phyloP scores from a whole-genome alignment of 805 yeast genomes.

The Ogataea haglerorum region DNA sequence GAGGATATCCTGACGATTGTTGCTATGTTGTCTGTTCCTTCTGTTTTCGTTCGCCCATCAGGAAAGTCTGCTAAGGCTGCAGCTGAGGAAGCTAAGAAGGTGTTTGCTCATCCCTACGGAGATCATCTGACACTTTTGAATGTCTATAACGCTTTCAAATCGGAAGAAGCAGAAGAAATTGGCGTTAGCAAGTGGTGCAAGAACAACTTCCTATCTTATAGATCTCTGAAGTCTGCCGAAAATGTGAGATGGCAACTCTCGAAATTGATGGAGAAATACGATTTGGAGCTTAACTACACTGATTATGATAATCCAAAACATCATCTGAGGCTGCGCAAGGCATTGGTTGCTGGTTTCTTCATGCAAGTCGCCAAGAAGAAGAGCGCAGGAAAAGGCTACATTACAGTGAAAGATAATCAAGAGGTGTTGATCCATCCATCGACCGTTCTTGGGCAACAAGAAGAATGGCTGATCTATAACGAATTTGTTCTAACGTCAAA shows the following conservation, averaged over 20 bases:
- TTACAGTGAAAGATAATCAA: slow-evolving; percentile 93
- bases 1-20: slow-evolving; percentile 86
- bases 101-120: slow-evolving; percentile 91
- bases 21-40: slow-evolving; percentile 88
- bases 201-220: slow-evolving; percentile 77
- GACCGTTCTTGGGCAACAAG: slow-evolving; percentile 81
- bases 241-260: slow-evolving; percentile 81
- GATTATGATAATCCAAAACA: slow-evolving; percentile 62
- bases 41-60: slow-evolving; percentile 91
- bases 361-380: slow-evolving; percentile 97
- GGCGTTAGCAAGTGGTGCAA: slow-evolving; percentile 86
- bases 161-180: slow-evolving; percentile 64
- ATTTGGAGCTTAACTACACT: slow-evolving; percentile 67
- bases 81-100: slow-evolving; percentile 86
- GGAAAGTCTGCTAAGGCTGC: slow-evolving; percentile 76
- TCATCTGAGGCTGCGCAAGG: slow-evolving; percentile 77
- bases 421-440: slow-evolving; percentile 94
- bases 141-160: slow-evolving; percentile 79
- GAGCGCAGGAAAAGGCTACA: slow-evolving; percentile 76
- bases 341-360: slow-evolving; percentile 88
- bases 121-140: slow-evolving; percentile 90
- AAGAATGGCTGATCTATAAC: slow-evolving; percentile 92
- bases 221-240: slow-evolving; percentile 83
- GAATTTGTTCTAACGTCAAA: slow-evolving; percentile 93
- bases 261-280: slow-evolving; percentile 78